phyloP scores from a whole-genome alignment of 2,329 filamentous ascomycete genomes.

The Rhexocercosporidium sp. region DNA sequence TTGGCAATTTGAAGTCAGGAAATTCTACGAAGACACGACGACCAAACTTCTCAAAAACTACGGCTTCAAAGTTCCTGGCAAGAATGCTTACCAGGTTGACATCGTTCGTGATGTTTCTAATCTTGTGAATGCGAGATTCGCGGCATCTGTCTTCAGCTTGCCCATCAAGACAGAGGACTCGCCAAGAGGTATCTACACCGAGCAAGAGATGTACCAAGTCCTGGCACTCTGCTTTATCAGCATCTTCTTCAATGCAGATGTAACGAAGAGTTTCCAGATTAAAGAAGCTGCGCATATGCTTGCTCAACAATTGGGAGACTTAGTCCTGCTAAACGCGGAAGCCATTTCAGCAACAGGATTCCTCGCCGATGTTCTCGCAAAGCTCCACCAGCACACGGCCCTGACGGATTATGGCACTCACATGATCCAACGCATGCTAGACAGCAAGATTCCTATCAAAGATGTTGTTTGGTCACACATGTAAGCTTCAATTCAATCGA shows the following conservation, averaged over 20 bases:
- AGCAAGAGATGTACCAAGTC: slow-evolving; percentile 62
- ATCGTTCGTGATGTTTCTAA: slow-evolving; percentile 65
- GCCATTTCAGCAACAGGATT: slow-evolving; percentile 56
- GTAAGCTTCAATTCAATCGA: slow-evolving; percentile 23
- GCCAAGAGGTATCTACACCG: slow-evolving; percentile 57
- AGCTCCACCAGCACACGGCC: slow-evolving; percentile 53
- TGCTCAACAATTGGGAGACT: slow-evolving; percentile 61
- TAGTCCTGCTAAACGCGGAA: slow-evolving; percentile 71
- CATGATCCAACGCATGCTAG: slow-evolving; percentile 68
- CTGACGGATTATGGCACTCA: slow-evolving; percentile 68
- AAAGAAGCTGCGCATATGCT: slow-evolving; percentile 62
- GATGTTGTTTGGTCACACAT: slow-evolving; percentile 60
- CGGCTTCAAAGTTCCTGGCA: slow-evolving; percentile 62
- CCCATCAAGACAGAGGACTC: slow-evolving; percentile 58
- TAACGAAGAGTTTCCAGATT: slow-evolving; percentile 68
- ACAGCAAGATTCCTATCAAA: slow-evolving; percentile 63
- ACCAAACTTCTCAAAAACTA: slow-evolving; percentile 67
- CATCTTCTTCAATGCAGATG: slow-evolving; percentile 68
- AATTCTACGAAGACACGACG: slow-evolving; percentile 69
- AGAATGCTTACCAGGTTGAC: slow-evolving; percentile 66
- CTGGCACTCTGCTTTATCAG: slow-evolving; percentile 69
- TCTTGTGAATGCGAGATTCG: slow-evolving; percentile 59
- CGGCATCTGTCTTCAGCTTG: slow-evolving; percentile 58
- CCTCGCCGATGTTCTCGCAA: slow-evolving; percentile 56
- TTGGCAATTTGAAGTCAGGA: slow-evolving; percentile 66